Evolutionary conservation across 768 basidiomycete species (phyloP).

Genomic region (Russula virescens): DNA sequence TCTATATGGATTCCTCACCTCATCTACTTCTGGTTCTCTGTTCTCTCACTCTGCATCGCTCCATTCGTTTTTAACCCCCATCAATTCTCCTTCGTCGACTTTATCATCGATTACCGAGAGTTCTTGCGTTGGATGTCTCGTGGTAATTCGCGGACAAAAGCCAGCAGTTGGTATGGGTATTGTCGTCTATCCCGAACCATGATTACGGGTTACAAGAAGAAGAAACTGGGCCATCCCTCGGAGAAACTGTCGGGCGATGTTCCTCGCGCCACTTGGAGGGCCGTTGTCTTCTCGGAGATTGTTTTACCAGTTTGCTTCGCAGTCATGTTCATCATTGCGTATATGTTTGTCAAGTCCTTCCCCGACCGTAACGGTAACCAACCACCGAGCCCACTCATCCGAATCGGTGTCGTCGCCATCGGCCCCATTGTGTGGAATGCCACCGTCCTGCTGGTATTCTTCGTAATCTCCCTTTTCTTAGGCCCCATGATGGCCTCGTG

Average conservation of each 20-base stretch:
- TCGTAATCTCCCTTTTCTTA: constrained; percentile 88
- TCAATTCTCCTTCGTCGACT: constrained; percentile 95
- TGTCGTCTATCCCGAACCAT: constrained; percentile 94
- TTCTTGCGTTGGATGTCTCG: constrained; percentile 99
- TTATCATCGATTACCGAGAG: constrained; percentile 98
- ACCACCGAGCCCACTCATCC: constrained; percentile 80
- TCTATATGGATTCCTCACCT: constrained; percentile 90
- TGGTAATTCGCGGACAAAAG: constrained; percentile 93
- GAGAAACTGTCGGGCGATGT: constrained; percentile 95
- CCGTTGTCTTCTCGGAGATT: constrained; percentile 80
- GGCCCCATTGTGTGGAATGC: constrained; percentile 97
- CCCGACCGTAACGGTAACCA: constrained; percentile 54
- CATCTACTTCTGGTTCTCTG: constrained; percentile 99
- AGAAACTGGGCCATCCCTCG: constrained; percentile 94
- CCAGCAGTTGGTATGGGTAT: constrained; percentile 99
- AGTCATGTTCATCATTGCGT: constrained; percentile 71
- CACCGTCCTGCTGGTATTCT: constrained; percentile 72
- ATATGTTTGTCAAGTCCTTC: constrained; percentile 94
- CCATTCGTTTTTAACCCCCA: constrained; percentile 99
- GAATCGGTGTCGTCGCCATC: constrained; percentile 81
- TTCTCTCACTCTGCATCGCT: constrained; percentile 89
- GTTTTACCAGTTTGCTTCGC: constrained; percentile 75
- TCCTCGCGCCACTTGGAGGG: constrained; percentile 82
- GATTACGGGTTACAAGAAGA: constrained; percentile 99
- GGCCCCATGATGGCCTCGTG: constrained; percentile 85